These are phyloP conservation scores for Colletotrichum sp. DNA, from an alignment of 2,329 filamentous ascomycete genomes.

Conservation along the genomic window DNA sequence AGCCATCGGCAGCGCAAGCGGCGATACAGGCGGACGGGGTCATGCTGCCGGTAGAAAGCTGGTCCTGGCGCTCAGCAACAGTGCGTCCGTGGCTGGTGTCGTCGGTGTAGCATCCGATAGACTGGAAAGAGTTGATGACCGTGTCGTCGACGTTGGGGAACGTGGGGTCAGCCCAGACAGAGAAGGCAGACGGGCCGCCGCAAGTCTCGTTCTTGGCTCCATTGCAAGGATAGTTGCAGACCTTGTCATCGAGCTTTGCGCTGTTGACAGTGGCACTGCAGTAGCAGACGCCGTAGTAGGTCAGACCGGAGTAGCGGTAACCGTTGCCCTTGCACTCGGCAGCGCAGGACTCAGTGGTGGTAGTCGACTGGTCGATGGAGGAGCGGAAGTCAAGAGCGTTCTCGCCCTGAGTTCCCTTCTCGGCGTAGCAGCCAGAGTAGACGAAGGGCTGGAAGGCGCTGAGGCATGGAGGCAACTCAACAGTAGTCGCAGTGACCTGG, in stretches of 20 bases:
- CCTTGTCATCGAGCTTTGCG: conserved; percentile 54
- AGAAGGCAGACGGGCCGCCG: conserved; percentile 52
- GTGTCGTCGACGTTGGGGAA: conserved; percentile 48
- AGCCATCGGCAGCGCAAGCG: conserved; percentile 48
- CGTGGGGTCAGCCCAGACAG: conserved; percentile 54
- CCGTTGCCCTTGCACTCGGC: conserved; percentile 57
- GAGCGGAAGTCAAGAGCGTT: conserved; percentile 47
- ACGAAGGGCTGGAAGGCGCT: conserved; percentile 51
- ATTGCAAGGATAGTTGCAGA: conserved; percentile 63
- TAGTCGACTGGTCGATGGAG: conserved; percentile 44
- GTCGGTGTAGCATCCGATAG: conserved; percentile 67
- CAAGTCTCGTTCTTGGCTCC: conserved; percentile 50
- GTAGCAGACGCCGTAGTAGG: conserved; percentile 59
- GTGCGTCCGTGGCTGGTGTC: conserved; percentile 44
- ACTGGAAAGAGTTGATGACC: conserved; percentile 57
- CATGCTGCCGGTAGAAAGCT: conserved; percentile 38
- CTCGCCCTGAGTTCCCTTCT: conserved; percentile 29
- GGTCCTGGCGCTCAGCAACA: conserved; percentile 47
- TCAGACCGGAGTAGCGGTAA: conserved; percentile 56
- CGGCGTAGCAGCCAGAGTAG: conserved; percentile 53
- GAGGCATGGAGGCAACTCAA: conserved; percentile 50
- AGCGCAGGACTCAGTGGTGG: conserved; percentile 48
- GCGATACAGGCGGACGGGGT: conserved; percentile 48
- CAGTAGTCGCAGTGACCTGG: conserved; percentile 43
- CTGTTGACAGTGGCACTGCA: conserved; percentile 56